Percentiles rank a stretch among this genome's conserved stretches.
These are phyloP conservation scores for Eucalyptus lansdowneana DNA, from an alignment of 345 rosid species.

Conservation along the genomic window DNA sequence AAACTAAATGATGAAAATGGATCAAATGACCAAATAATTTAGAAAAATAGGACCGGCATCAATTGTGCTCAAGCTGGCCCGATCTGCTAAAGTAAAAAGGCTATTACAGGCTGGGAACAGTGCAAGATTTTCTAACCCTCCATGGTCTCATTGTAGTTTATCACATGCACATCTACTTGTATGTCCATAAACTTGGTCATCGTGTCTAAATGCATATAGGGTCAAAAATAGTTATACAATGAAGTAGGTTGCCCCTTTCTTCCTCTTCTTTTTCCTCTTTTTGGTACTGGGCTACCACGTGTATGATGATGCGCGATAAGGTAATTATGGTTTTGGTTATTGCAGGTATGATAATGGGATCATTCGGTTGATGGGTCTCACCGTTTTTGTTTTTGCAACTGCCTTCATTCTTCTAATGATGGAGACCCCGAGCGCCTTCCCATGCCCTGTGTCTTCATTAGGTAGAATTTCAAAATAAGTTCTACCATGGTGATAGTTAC, in stretches of 20 bases:
- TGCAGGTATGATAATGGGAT: constrained; percentile 15
- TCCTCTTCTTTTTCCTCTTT: too few species aligned
- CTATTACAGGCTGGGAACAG: background rate
- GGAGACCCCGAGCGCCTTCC: constrained; percentile 21
- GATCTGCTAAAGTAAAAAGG: rapidly evolving
- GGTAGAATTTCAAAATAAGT: constrained; percentile 28
- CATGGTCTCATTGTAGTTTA: background rate
- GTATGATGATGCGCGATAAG: background rate
- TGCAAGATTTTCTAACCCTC: background rate
- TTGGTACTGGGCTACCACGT: background rate
- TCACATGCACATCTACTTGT: background rate
- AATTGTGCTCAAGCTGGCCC: background rate
- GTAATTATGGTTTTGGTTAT: background rate
- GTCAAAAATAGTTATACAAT: background rate
- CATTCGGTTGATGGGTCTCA: constrained; percentile 14
- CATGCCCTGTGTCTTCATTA: constrained; percentile 25
- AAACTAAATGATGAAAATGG: too few species aligned
- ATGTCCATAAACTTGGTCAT: background rate
- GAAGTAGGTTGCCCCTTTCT: background rate
- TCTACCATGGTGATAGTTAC: constrained; percentile 32
- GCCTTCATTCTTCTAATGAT: constrained; percentile 22
- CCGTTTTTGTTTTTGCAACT: constrained; percentile 16
- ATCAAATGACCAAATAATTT: too few species aligned
- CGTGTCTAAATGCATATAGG: background rate
- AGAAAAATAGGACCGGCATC: too few species aligned